Conservation (phyloP, 805 yeast genomes). For the Naumovozyma baii region DNA sequence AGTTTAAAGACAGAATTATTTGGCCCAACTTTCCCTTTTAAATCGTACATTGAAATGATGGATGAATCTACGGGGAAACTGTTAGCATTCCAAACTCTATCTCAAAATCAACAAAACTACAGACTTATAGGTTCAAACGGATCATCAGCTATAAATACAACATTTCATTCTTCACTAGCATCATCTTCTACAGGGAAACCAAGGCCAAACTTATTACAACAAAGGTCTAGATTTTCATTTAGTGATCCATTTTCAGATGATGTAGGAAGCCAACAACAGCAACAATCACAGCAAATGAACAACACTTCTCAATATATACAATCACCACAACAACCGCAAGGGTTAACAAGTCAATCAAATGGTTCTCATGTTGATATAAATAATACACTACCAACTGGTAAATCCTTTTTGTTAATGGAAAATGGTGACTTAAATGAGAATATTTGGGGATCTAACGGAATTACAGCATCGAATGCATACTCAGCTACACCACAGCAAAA, state of each 20-base stretch:
- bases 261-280: slow-evolving; percentile 8
- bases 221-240: slow-evolving; percentile 60
- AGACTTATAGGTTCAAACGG: slow-evolving; percentile 1
- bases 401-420: slow-evolving; percentile 35
- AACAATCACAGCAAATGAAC: slow-evolving; percentile 1
- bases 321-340: slow-evolving; percentile 3
- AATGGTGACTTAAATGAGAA: slow-evolving; percentile 29
- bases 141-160: neutral
- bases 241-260: slow-evolving; percentile 50
- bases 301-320: neutral
- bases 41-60: slow-evolving; percentile 33
- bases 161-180: slow-evolving; percentile 1
- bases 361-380: slow-evolving; percentile 2
- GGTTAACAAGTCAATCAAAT: slow-evolving; percentile 2
- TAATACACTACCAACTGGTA: slow-evolving; percentile 27
- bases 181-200: slow-evolving; percentile 1
- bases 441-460: slow-evolving; percentile 29
- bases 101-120: neutral
- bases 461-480: slow-evolving; percentile 15
- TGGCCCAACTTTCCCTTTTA: slow-evolving; percentile 39
- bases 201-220: slow-evolving; percentile 42
- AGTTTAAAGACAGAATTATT: slow-evolving; percentile 36
- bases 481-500: slow-evolving; percentile 16
- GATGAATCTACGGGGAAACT: slow-evolving; percentile 29
- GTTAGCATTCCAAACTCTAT: slow-evolving; percentile 9